Evolutionary conservation across 1,139 yeast genomes (phyloP), one percentile per base, ranked within the genome.

Genomic region (Taphrina wiesneri): DNA sequence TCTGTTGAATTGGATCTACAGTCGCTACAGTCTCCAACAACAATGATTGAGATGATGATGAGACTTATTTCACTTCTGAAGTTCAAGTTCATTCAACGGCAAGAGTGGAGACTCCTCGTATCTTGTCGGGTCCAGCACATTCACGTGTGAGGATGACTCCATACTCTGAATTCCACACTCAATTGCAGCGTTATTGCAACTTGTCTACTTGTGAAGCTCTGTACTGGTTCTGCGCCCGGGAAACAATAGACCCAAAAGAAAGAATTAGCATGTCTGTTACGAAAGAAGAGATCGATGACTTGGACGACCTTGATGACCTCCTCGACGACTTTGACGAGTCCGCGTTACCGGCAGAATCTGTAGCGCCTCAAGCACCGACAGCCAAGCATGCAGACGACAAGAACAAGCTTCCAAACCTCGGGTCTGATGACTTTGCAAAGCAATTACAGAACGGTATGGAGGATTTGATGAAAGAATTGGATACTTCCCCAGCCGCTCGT

Each of bases 401-500:
- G 34, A 39, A 53, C 15, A 46, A 47, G 2, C 53, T 64, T 15
- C 63, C 67, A 36, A 32, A 49, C 2, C 59, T 60, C 23, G 67
- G 63, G 28, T n/a, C 60, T 7, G 81, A 79, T 41, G 78, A 78
- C 66, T 78, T 82, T 67, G 81, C 82, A 3, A 69, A 72, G 25
- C 74, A 76, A 66, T 72, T 77, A 26, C 72, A 75, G 67, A 70
- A 70, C 19, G 79, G 78, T 11, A 73, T 77, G 72, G 78, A 75
- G 60, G 79, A 80, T 32, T 78, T 87, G 61, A 80, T 85, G 54
- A 83, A 81, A 13, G 82, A 86, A 68, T 76, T 88, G 71, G 83
- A 83, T 67, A 86, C 85, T 65, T 81, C 87, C 71, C 89, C 91
- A 0, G 85, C 82, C 45, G 83, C 90, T 9, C 82, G 83, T 67